A percentile compares a stretch with the other conserved stretches of the same genome.
Conservation (phyloP, 2,329 filamentous ascomycete genomes). For the Pseudonectria buxi region DNA sequence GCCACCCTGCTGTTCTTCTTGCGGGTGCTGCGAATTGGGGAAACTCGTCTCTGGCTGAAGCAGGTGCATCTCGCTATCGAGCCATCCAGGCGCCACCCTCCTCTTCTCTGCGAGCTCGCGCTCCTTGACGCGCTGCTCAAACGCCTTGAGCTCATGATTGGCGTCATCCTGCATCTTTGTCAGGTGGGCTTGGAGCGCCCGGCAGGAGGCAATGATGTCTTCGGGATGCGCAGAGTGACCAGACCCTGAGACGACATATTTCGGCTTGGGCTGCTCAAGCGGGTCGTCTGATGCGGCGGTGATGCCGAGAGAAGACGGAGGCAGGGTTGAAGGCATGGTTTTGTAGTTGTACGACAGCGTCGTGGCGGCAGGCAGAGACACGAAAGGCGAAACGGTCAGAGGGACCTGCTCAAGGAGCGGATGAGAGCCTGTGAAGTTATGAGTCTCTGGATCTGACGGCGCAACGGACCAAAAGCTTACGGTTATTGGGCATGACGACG, state of each 20-base stretch:
- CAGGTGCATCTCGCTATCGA: constrained; percentile 65
- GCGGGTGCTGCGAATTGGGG: constrained; percentile 17
- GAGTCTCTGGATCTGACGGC: too few relatives aligned
- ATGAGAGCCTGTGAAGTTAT: constrained; percentile 57
- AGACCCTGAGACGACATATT: constrained; percentile 71
- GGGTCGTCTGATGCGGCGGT: constrained; percentile 30
- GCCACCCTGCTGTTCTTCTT: constrained; percentile 22
- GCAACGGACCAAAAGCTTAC: constrained; percentile 18
- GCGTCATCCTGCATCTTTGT: constrained; percentile 62
- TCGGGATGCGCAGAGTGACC: constrained; percentile 81
- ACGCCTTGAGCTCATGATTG: constrained; percentile 57
- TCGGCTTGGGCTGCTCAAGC: constrained; percentile 41
- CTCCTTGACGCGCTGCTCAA: constrained; percentile 59
- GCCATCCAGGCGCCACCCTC: constrained; percentile 70
- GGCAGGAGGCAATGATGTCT: constrained; percentile 77
- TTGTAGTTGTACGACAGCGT: constrained; percentile 96
- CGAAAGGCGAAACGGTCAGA: constrained; percentile 88
- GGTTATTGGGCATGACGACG: constrained; percentile 27
- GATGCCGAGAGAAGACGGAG: constrained; percentile 36
- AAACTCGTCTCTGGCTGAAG: constrained; percentile 56
- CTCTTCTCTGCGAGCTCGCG: constrained; percentile 74
- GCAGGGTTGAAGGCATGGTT: constrained; percentile 77
- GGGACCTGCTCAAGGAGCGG: constrained; percentile 87
- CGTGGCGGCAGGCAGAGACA: constrained; percentile 80
- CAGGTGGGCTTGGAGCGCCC: constrained; percentile 70